A percentile compares a stretch with the other conserved stretches of the same genome.
Evolutionary conservation across 2,329 filamentous ascomycete genomes (phyloP).

Genomic region (Neophaeococcomyces mojaviensis): DNA sequence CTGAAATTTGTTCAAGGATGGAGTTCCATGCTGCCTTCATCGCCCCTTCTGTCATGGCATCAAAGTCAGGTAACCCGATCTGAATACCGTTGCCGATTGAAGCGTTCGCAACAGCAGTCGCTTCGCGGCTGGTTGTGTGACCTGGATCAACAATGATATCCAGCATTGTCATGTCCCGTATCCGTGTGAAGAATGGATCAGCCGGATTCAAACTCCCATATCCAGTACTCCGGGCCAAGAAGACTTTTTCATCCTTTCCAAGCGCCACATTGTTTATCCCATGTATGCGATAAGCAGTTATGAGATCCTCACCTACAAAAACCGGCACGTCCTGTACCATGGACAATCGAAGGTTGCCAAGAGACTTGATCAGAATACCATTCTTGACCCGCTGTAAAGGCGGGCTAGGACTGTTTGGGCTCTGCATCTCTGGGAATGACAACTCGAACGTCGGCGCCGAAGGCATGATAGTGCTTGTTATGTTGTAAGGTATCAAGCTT

Average conservation of each 20-base stretch:
- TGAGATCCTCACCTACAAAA: conserved; percentile 18
- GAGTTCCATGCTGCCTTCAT: conserved; percentile 22
- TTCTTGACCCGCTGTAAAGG: conserved; percentile 49
- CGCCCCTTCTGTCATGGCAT: conserved; percentile 16
- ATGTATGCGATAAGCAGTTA: conserved; percentile 52
- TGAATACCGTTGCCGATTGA: conserved; percentile 5
- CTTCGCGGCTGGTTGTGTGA: conserved; percentile 7
- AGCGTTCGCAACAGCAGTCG: neutral
- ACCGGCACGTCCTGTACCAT: conserved; percentile 41
- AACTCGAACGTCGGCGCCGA: conserved; percentile 65
- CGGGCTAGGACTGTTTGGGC: conserved; percentile 40
- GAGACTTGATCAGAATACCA: conserved; percentile 53
- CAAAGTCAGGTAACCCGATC: conserved; percentile 11
- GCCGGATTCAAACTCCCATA: conserved; percentile 56
- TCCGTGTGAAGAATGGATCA: conserved; percentile 76
- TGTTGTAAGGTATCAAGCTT: conserved; percentile 65
- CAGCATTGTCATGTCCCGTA: conserved; percentile 64
- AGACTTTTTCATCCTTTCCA: conserved; percentile 80
- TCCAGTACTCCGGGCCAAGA: conserved; percentile 67
- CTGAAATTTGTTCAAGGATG: conserved; percentile 22
- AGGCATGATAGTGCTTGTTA: conserved; percentile 65
- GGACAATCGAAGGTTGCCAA: conserved; percentile 50
- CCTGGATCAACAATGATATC: conserved; percentile 62
- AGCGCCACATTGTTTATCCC: conserved; percentile 73
- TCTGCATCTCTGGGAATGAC: conserved; percentile 53